Conservation (phyloP, 1,284 basidiomycete species). For the Austroboletus novae-zelandiae region DNA sequence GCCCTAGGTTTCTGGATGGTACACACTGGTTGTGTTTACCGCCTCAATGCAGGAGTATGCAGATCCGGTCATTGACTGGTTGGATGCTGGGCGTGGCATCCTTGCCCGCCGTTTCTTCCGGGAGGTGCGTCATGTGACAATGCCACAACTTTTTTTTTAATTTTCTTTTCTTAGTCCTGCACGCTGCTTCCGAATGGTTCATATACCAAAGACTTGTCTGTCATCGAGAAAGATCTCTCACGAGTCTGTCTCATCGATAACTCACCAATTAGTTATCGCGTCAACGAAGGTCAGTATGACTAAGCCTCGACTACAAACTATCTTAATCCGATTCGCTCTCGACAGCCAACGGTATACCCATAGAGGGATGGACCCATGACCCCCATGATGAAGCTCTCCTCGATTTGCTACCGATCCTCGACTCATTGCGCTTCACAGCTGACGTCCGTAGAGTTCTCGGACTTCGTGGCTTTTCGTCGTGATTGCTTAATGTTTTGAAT, state of each 20-base stretch:
- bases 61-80: slow-evolving; percentile 99
- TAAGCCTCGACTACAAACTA: neutral
- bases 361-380: slow-evolving; percentile 99
- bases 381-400: slow-evolving; percentile 95
- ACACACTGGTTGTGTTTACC: slow-evolving; percentile 98
- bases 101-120: slow-evolving; percentile 88
- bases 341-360: slow-evolving; percentile 94
- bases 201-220: slow-evolving; percentile 90
- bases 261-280: slow-evolving; percentile 89
- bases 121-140: slow-evolving; percentile 58
- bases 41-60: slow-evolving; percentile 99
- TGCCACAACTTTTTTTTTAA: neutral
- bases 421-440: slow-evolving; percentile 92
- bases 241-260: slow-evolving; percentile 96
- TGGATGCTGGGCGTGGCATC: slow-evolving; percentile 92
- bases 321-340: slow-evolving; percentile 7
- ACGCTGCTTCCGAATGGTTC: slow-evolving; percentile 88
- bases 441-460: slow-evolving; percentile 94
- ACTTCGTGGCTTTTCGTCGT: slow-evolving; percentile 59
- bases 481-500: slow-evolving; percentile 11
- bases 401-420: slow-evolving; percentile 92
- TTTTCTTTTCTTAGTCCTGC: slow-evolving; percentile 63
- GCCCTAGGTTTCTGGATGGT: slow-evolving; percentile 91
- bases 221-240: slow-evolving; percentile 87
- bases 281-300: slow-evolving; percentile 79